phyloP scores from a whole-genome alignment of 768 basidiomycete species.

The Gymnopilus junonius region DNA sequence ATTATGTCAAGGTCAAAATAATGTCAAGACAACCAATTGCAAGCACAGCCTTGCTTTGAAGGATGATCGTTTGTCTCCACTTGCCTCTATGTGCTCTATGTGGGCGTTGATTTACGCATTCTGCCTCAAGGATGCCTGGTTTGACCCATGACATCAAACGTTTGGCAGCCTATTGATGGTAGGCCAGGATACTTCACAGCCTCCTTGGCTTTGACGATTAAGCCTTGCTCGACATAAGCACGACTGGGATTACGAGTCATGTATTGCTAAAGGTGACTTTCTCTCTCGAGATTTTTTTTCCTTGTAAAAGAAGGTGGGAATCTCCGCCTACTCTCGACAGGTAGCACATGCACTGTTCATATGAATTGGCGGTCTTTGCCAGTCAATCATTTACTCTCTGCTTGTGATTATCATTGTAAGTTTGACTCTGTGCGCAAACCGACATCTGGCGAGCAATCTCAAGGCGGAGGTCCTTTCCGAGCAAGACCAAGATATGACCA shows the following conservation, averaged over 20 bases:
- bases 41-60: conserved; percentile 22
- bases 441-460: not conserved
- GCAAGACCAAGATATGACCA: not conserved
- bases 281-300: not conserved
- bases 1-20: conserved; percentile 6
- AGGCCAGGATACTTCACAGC: conserved; percentile 24
- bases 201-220: not conserved
- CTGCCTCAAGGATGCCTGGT: conserved; percentile 19
- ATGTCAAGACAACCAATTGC: conserved; percentile 23
- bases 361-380: not conserved
- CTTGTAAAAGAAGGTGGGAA: conserved; percentile 8
- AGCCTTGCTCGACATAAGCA: not conserved
- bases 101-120: conserved; percentile 28
- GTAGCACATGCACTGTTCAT: conserved; percentile 11
- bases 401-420: conserved; percentile 11
- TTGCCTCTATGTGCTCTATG: not conserved
- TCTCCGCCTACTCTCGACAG: conserved; percentile 2
- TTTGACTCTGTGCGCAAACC: not conserved
- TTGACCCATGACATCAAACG: conserved; percentile 17
- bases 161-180: conserved; percentile 25
- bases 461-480: not conserved
- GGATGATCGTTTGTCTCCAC: conserved; percentile 16
- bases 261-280: not conserved
- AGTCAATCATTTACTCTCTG: conserved; percentile 1
- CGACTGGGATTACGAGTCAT: not conserved